These are phyloP conservation scores for Neofusicoccum kwambonambiense DNA, from an alignment of 2,329 filamentous ascomycete genomes.

Conservation along the genomic window DNA sequence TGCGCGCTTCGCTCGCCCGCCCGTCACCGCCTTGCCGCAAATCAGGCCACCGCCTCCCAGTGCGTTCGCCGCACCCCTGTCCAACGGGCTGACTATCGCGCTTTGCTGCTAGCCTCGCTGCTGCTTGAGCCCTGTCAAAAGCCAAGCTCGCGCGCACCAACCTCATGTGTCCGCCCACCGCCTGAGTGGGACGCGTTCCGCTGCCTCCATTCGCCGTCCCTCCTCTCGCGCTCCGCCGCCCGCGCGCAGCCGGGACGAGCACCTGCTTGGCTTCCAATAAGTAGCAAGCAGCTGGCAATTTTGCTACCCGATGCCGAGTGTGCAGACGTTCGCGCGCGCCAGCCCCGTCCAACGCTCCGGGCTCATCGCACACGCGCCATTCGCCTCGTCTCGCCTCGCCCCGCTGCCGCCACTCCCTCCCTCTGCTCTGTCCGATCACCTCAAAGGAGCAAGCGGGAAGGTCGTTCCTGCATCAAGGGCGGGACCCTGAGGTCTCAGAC, in stretches of 20 bases:
- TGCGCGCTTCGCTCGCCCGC: background rate
- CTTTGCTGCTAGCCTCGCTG: background rate
- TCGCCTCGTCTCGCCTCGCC: constrained; percentile 4
- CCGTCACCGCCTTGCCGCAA: constrained; percentile 8
- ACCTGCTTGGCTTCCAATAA: too few species aligned
- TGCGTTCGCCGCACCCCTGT: background rate
- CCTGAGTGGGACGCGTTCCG: background rate
- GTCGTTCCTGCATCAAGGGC: constrained; percentile 1
- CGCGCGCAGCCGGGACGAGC: too few species aligned
- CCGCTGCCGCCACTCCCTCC: background rate
- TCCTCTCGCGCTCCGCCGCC: background rate
- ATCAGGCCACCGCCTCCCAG: constrained; percentile 7
- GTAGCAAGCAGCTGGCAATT: too few species aligned
- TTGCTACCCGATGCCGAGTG: too few species aligned
- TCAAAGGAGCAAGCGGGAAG: background rate
- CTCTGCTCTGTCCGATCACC: background rate
- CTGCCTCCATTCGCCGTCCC: background rate
- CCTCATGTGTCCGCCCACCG: background rate
- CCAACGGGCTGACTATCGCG: background rate
- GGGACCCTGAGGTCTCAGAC: constrained; percentile 8
- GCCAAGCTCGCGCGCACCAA: constrained; percentile 4
- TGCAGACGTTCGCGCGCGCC: too few species aligned
- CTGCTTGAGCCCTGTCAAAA: background rate
- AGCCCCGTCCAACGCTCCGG: background rate
- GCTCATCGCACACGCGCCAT: background rate